Base-by-base conservation (phyloP, 352 stramenopile species). In the Peronosclerospora sorghi region DNA sequence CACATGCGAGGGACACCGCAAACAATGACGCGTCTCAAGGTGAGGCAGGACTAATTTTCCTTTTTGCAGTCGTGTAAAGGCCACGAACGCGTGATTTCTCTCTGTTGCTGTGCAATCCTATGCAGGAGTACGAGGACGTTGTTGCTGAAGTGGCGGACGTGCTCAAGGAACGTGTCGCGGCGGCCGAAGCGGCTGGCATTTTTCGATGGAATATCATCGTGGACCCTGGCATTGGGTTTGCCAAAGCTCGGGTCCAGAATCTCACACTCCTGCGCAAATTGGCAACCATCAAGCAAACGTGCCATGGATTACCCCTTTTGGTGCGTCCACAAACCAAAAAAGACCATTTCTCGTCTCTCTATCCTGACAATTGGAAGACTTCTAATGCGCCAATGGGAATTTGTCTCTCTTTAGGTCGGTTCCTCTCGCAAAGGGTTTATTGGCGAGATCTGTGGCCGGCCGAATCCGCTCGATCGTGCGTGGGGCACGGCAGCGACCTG, bases 181-280 rank as follows among this genome's bases (percentile, higher is more conserved):
- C 65, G 4, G 93, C 92, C n/a, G 72, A 96, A 45, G 52, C 46
- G 4, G 71, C 72, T 5, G 93, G 92, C 1, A 83, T 98, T 28
- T 90, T 73, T 32, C 69, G 77, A 27, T 99, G 95, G 95, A 86
- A 96, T 45, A 83, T 98, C 37, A 63, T 98, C 15, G 50, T 98
- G 15, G 95, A 99, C 65, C 95, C 95, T 17, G 96, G 96, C 7
- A 97, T 99, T 41, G 96, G 96, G 3, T 99, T 99, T 69, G 94
- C 96, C 12, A 99, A 98, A 57, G 83, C 81, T 51, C 48, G 78
- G 0, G 66, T 90, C 24, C 67, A 93, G 1, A 98, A 98, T 59
- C 49, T 98, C 2, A 59, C 67, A 21, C 49, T 99, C 0, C 51
- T 99, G 14, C 80, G 84, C 28, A 62, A 87, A 12, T 59, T 96